Conservation (phyloP, 2,329 filamentous ascomycete species). For the Huntiella abstrusa region DNA sequence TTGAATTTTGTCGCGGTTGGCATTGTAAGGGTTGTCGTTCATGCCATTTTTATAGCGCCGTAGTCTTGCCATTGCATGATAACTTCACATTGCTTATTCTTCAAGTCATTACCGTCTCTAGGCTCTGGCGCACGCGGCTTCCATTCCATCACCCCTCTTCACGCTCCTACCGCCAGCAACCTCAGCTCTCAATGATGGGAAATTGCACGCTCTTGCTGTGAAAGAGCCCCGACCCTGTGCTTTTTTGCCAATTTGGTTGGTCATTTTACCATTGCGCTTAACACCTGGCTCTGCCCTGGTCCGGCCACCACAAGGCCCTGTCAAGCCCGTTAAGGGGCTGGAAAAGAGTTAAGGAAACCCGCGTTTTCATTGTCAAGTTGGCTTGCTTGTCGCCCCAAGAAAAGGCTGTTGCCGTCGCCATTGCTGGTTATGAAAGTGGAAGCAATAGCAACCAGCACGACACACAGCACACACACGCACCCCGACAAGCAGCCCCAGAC, state of each 20-base stretch:
- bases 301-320: constrained; percentile 6
- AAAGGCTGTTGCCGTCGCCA: neutral
- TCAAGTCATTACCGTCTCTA: no score
- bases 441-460: no score
- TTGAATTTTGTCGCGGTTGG: no score
- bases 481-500: no score
- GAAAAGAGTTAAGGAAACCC: neutral
- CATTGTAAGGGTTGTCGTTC: no score
- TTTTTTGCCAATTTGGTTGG: constrained; percentile 12
- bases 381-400: neutral
- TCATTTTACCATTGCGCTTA: constrained; percentile 11
- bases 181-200: constrained; percentile 2
- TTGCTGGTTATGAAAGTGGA: neutral
- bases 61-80: no score
- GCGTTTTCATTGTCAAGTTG: neutral
- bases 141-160: no score
- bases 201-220: constrained; percentile 9
- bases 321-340: constrained; percentile 6
- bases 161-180: no score
- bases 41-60: no score
- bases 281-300: constrained; percentile 9
- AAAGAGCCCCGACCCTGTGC: constrained; percentile 11
- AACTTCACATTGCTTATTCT: no score
- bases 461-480: no score
- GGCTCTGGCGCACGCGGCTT: no score